Evolutionary conservation across 805 yeast species (phyloP).

Genomic region (Teunomyces pallodes): DNA sequence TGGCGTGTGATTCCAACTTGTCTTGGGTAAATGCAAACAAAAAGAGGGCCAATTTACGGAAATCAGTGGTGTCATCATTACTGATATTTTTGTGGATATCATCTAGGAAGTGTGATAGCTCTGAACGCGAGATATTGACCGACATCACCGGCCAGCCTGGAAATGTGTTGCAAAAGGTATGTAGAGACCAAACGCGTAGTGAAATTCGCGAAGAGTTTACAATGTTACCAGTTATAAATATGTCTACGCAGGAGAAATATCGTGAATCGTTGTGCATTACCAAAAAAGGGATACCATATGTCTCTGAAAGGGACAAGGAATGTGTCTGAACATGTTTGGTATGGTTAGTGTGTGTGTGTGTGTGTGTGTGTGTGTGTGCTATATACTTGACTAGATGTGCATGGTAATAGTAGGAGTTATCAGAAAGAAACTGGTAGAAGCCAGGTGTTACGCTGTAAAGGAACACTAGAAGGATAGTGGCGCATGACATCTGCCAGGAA

Average conservation of each 20-base stretch:
- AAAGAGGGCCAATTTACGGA: conserved; percentile 31
- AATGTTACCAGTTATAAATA: too few species aligned
- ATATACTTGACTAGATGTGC: background rate
- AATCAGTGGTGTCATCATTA: conserved; percentile 31
- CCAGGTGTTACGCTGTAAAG: too few species aligned
- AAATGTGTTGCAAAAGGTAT: background rate
- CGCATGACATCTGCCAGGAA: too few species aligned
- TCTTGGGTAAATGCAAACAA: conserved; percentile 32
- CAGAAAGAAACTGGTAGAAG: too few species aligned
- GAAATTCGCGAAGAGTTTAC: background rate
- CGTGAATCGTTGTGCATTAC: conserved; percentile 1
- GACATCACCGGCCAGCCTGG: background rate
- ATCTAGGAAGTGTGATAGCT: conserved; percentile 29
- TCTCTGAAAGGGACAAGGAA: background rate
- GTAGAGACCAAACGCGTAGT: background rate
- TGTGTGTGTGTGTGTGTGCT: background rate
- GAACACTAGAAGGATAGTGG: too few species aligned
- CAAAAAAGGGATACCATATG: background rate
- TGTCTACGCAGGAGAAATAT: background rate
- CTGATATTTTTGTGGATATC: conserved; percentile 33
- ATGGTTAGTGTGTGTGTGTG: too few species aligned
- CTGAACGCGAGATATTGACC: conserved; percentile 19
- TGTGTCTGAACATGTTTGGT: too few species aligned
- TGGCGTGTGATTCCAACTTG: conserved; percentile 13
- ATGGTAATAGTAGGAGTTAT: too few species aligned